Evolutionary conservation across 2,329 filamentous ascomycete species (phyloP).

Genomic region (Fusarium nodosum): DNA sequence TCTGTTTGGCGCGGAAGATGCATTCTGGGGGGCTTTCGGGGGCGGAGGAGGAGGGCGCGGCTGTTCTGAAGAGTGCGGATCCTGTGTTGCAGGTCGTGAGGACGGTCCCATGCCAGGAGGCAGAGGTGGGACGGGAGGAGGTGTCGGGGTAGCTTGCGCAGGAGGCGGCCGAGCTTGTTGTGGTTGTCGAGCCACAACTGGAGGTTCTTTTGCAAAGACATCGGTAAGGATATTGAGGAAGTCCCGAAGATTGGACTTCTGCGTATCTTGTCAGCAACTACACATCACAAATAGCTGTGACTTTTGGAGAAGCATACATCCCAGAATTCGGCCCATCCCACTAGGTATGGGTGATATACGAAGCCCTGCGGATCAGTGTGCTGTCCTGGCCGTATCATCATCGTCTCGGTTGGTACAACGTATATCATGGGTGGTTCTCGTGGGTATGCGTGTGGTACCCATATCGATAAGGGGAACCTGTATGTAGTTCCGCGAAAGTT

Average conservation of each 20-base stretch:
- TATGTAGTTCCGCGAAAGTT: slow-evolving; percentile 90
- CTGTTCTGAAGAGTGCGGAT: slow-evolving; percentile 52
- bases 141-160: slow-evolving; percentile 56
- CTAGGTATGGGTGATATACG: slow-evolving; percentile 95
- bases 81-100: slow-evolving; percentile 56
- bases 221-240: slow-evolving; percentile 86
- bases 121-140: slow-evolving; percentile 79
- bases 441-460: slow-evolving; percentile 93
- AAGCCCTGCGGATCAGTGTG: slow-evolving; percentile 94
- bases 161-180: slow-evolving; percentile 59
- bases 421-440: slow-evolving; percentile 87
- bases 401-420: slow-evolving; percentile 87
- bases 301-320: slow-evolving; percentile 72
- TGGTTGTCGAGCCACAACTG: slow-evolving; percentile 79
- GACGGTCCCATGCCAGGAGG: slow-evolving; percentile 70
- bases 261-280: slow-evolving; percentile 13
- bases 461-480: slow-evolving; percentile 90
- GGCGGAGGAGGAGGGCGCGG: slow-evolving; percentile 65
- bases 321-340: slow-evolving; percentile 89
- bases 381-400: slow-evolving; percentile 91
- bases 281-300: not conserved
- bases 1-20: slow-evolving; percentile 46
- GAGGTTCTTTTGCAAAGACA: slow-evolving; percentile 94
- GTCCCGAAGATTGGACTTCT: slow-evolving; percentile 87
- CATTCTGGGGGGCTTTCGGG: slow-evolving; percentile 64